phyloP scores from a whole-genome alignment of 345 rosid genomes.

The Eucalyptus curtisii region DNA sequence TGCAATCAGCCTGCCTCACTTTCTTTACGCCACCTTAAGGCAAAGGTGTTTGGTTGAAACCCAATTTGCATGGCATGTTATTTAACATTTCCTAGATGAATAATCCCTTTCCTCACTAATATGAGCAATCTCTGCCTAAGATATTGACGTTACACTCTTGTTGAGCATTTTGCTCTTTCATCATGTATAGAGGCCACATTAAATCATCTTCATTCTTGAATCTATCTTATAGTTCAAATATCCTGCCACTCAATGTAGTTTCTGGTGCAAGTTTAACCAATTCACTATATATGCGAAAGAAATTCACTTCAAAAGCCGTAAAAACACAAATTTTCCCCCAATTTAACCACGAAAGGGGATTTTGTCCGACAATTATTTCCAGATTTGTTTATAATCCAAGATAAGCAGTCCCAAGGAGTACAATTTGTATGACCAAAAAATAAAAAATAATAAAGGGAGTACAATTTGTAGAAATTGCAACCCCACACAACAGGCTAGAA shows the following conservation, averaged over 20 bases:
- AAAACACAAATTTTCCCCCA: neutral
- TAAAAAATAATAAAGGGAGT: neutral
- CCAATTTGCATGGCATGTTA: neutral
- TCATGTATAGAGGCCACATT: neutral
- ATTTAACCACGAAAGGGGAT: neutral
- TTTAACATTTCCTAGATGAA: neutral
- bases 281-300: neutral
- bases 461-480: neutral
- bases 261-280: neutral
- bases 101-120: neutral
- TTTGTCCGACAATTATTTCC: neutral
- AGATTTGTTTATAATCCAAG: neutral
- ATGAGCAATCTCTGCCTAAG: neutral
- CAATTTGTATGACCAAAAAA: neutral
- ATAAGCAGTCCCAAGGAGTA: neutral
- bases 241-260: neutral
- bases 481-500: neutral
- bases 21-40: neutral
- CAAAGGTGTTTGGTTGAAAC: neutral
- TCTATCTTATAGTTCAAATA: neutral
- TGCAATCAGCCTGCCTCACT: neutral
- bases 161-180: neutral
- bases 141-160: neutral
- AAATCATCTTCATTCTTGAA: neutral
- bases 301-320: neutral